Conservation (phyloP, 2,329 filamentous ascomycete genomes). For the Blastomyces silverae region DNA sequence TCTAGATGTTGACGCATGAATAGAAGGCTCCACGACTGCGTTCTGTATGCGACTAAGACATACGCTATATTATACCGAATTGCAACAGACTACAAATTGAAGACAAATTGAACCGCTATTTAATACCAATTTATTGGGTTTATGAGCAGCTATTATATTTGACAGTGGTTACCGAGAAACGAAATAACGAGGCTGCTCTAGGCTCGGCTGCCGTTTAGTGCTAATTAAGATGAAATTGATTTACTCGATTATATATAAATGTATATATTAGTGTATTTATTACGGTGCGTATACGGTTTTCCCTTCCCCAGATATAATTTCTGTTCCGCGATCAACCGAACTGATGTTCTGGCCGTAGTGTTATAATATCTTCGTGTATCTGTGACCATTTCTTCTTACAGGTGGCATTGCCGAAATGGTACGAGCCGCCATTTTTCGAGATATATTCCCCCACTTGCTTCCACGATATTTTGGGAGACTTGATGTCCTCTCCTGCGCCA, state of each 20-base stretch:
- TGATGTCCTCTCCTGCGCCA: constrained; percentile 16
- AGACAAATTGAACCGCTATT: background rate
- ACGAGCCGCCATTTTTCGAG: constrained; percentile 47
- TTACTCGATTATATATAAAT: constrained; percentile 4
- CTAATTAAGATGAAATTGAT: background rate
- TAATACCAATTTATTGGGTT: background rate
- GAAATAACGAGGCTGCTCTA: background rate
- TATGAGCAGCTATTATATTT: background rate
- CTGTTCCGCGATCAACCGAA: background rate
- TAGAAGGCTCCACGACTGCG: background rate
- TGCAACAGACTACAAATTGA: background rate
- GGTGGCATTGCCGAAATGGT: constrained; percentile 55
- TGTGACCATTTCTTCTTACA: constrained; percentile 58
- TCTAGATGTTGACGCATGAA: background rate
- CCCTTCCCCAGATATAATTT: background rate
- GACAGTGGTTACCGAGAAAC: background rate
- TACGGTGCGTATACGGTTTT: background rate
- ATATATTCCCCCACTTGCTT: constrained; percentile 54
- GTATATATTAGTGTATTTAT: background rate
- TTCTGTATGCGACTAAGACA: background rate
- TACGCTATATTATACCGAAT: background rate
- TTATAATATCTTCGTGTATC: constrained; percentile 28
- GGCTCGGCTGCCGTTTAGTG: background rate
- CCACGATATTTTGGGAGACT: constrained; percentile 49
- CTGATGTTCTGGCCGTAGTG: constrained; percentile 16